A percentile compares a stretch with the other conserved stretches of the same genome.
These are phyloP conservation scores for Saposhnikovia divaricata DNA, from an alignment of 129 eudicot genomes.

Conservation along the genomic window DNA sequence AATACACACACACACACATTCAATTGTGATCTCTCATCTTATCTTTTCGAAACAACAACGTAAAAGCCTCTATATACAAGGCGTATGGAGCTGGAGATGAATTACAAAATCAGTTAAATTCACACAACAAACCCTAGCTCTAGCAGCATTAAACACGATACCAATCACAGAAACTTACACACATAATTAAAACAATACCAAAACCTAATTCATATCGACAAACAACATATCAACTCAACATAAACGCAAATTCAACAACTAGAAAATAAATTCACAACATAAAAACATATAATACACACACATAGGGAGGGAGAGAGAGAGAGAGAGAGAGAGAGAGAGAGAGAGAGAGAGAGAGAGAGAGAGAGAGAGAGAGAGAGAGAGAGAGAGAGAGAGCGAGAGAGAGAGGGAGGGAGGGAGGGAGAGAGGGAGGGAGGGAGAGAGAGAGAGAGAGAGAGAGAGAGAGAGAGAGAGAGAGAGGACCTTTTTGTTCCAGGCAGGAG, in stretches of 20 bases:
- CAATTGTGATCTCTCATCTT: neutral
- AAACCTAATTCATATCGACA: neutral
- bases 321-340: neutral
- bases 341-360: neutral
- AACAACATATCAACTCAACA: neutral
- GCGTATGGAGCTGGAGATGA: neutral
- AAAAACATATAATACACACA: neutral
- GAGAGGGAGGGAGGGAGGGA: too few species aligned
- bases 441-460: neutral
- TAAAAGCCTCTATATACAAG: neutral
- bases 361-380: constrained; percentile 16
- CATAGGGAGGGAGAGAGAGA: too few species aligned
- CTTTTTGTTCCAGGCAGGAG: constrained; percentile 72
- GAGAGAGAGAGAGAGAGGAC: constrained; percentile 22
- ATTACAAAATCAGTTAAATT: neutral
- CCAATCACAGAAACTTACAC: neutral
- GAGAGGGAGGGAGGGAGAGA: neutral
- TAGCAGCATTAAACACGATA: neutral
- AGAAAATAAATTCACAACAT: neutral
- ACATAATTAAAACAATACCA: neutral
- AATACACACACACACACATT: too few species aligned
- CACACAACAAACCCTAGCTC: neutral
- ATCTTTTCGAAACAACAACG: neutral
- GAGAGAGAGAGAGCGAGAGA: neutral
- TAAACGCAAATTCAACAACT: neutral